Conservation (phyloP, 176 grass and related monocot genomes). For the Leersia perrieri region DNA sequence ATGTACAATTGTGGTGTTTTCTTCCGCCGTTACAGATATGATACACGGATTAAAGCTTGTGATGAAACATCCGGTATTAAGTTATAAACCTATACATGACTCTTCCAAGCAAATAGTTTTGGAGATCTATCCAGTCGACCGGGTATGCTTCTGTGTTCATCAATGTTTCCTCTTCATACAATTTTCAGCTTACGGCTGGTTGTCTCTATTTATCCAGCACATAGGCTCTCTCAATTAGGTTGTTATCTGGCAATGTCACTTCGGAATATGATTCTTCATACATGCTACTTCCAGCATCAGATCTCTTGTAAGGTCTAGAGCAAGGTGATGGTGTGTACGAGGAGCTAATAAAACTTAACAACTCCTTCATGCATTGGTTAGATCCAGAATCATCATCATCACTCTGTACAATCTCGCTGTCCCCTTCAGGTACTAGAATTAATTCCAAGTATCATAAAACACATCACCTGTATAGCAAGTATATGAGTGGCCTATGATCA, state of each 20-base stretch:
- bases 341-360: conserved; percentile 31
- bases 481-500: conserved; percentile 32
- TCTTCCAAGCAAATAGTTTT: conserved; percentile 4
- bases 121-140: not conserved
- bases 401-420: conserved; percentile 29
- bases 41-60: conserved; percentile 5
- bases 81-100: conserved; percentile 11
- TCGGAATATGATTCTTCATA: conserved; percentile 69
- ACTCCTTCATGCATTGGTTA: conserved; percentile 20
- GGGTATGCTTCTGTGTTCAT: not conserved
- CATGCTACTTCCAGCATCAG: conserved; percentile 27
- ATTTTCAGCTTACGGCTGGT: not conserved
- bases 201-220: not conserved
- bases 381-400: conserved; percentile 34
- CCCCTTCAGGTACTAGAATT: conserved; percentile 35
- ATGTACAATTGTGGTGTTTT: conserved; percentile 29
- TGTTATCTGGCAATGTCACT: conserved; percentile 24
- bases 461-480: conserved; percentile 55
- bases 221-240: conserved; percentile 19
- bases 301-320: conserved; percentile 79
- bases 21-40: not conserved
- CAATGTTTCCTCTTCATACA: not conserved
- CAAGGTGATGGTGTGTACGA: conserved; percentile 57
- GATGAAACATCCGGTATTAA: not conserved
- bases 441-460: conserved; percentile 76